These are phyloP conservation scores for Cutaneotrichosporon arboriforme DNA, from an alignment of 1,284 basidiomycete genomes.

Conservation along the genomic window DNA sequence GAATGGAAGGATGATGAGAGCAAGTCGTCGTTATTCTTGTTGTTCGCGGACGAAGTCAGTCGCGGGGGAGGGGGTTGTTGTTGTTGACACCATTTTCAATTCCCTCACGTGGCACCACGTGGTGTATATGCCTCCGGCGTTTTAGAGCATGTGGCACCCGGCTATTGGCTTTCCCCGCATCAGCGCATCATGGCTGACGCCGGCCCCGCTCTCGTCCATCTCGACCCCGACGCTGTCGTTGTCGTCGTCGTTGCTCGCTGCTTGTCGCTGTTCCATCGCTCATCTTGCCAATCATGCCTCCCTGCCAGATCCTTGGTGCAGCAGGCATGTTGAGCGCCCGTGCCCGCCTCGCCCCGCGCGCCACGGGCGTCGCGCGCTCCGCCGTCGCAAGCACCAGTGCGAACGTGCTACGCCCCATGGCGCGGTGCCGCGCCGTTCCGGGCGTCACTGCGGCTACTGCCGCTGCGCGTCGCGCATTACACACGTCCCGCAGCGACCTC, in stretches of 20 bases:
- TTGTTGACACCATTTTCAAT: not conserved
- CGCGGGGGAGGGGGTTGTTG: not conserved
- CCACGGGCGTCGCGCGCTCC: not conserved
- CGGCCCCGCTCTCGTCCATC: not conserved
- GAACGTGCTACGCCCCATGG: no score
- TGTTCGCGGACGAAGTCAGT: conserved; percentile 3
- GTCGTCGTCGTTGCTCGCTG: not conserved
- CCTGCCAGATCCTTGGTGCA: conserved; percentile 4
- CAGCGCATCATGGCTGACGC: not conserved
- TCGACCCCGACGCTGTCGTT: no score
- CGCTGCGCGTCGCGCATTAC: conserved; percentile 8
- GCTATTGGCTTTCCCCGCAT: not conserved
- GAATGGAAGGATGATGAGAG: not conserved
- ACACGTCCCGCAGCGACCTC: not conserved
- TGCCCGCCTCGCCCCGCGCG: no score
- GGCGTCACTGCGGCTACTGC: no score
- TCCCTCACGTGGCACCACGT: conserved; percentile 23
- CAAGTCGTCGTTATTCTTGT: not conserved
- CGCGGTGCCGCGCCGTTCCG: no score
- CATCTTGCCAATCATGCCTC: not conserved
- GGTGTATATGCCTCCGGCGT: conserved; percentile 1
- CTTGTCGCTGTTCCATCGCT: not conserved
- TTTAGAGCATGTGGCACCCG: not conserved
- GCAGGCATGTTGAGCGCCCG: no score
- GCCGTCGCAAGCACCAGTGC: no score